Conservation (phyloP, 257 asterid species). For the Euphrasia confusa region DNA sequence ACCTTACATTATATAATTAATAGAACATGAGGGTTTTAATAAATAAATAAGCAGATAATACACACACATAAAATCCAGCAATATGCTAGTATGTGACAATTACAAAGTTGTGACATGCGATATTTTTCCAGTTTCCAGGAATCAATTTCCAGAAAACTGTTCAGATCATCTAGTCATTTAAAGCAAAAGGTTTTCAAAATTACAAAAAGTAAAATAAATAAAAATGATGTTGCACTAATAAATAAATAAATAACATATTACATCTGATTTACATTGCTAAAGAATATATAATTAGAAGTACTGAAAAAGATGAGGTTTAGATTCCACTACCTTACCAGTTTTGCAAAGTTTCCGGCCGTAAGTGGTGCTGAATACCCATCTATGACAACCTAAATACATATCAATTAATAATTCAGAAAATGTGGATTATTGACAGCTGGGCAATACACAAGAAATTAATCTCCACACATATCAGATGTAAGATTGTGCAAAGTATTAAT, state of each 20-base stretch:
- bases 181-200: neutral
- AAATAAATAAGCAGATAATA: slow-evolving; percentile 1
- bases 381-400: slow-evolving; percentile 57
- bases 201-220: neutral
- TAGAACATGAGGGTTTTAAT: slow-evolving; percentile 8
- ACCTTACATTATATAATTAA: slow-evolving; percentile 41
- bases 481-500: neutral
- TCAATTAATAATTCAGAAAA: slow-evolving; percentile 14
- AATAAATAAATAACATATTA: neutral
- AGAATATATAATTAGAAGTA: slow-evolving; percentile 18
- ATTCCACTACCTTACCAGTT: slow-evolving; percentile 94
- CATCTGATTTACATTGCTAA: neutral
- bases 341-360: slow-evolving; percentile 95
- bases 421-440: neutral
- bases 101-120: neutral
- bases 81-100: too few relatives aligned
- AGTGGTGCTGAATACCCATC: slow-evolving; percentile 97
- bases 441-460: neutral
- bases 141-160: neutral
- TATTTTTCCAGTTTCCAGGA: neutral
- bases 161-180: neutral
- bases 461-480: neutral
- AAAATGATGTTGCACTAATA: neutral
- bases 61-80: slow-evolving; percentile 6
- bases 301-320: slow-evolving; percentile 32